A percentile compares a stretch with the other conserved stretches of the same genome.
These are phyloP conservation scores for Xerophyta viscosa DNA, from an alignment of 106 monocot species.

Conservation along the genomic window DNA sequence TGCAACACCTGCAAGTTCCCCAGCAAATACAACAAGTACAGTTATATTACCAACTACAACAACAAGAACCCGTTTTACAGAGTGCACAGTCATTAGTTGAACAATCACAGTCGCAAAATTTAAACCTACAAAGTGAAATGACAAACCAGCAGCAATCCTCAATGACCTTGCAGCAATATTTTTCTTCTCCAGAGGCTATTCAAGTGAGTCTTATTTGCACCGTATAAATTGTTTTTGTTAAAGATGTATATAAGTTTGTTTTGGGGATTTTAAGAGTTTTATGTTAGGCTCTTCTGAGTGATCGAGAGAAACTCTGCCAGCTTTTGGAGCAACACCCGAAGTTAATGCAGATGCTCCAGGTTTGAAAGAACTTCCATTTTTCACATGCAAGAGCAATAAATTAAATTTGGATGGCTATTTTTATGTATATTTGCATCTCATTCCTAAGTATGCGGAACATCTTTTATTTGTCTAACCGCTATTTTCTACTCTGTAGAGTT, in stretches of 20 bases:
- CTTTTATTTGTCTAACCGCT: no score
- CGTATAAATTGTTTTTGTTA: background rate
- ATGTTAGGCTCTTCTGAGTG: conserved; percentile 78
- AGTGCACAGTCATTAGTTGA: conserved; percentile 20
- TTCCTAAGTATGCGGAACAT: no score
- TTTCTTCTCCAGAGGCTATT: conserved; percentile 93
- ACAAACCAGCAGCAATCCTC: conserved; percentile 46
- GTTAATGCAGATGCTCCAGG: conserved; percentile 99
- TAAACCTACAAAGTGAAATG: conserved; percentile 19
- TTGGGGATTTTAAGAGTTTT: background rate
- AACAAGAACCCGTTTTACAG: conserved; percentile 1
- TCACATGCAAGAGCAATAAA: no score
- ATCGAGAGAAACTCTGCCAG: conserved; percentile 90
- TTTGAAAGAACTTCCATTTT: no score
- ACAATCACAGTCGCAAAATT: conserved; percentile 20
- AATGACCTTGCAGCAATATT: conserved; percentile 68
- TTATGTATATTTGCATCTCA: no score
- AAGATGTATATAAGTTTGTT: background rate
- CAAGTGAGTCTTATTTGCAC: conserved; percentile 38
- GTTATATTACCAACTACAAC: conserved; percentile 1
- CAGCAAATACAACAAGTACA: background rate
- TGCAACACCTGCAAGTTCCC: conserved; percentile 29
- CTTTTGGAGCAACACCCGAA: conserved; percentile 94
- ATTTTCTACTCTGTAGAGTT: no score
- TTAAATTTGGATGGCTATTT: no score